Evolutionary conservation across 2,329 filamentous ascomycete genomes (phyloP).

Genomic region (Aaosphaeria pasadenensis): DNA sequence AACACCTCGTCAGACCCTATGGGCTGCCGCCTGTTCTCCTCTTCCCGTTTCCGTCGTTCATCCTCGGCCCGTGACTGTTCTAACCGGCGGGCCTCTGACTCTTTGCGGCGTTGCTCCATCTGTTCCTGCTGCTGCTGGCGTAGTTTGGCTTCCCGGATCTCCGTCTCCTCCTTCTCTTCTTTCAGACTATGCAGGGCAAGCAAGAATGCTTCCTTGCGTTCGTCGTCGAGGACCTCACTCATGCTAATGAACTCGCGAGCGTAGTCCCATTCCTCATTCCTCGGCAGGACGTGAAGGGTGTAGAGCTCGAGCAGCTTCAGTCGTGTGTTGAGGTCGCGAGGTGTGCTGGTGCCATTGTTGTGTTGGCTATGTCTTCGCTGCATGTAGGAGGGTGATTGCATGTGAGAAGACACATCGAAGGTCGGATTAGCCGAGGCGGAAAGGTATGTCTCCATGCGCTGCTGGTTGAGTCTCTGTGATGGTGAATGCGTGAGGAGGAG

Average conservation of each 20-base stretch:
- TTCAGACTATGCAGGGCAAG: conserved; percentile 80
- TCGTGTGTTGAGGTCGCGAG: conserved; percentile 76
- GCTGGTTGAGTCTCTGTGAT: conserved; percentile 79
- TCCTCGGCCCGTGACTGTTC: conserved; percentile 44
- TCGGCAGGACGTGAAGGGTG: conserved; percentile 87
- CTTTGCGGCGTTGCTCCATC: conserved; percentile 48
- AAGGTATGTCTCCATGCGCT: conserved; percentile 83
- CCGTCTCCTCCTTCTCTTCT: conserved; percentile 77
- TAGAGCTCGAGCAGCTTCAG: conserved; percentile 95
- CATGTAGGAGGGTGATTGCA: conserved; percentile 46
- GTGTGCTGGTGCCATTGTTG: conserved; percentile 70
- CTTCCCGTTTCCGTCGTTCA: conserved; percentile 36
- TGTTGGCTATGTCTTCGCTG: conserved; percentile 30
- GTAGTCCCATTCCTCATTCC: conserved; percentile 96
- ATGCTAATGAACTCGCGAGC: conserved; percentile 85
- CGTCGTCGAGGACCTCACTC: conserved; percentile 85
- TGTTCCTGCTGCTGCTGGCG: conserved; percentile 60
- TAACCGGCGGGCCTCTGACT: conserved; percentile 33
- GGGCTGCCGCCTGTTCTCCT: conserved; percentile 33
- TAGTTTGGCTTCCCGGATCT: conserved; percentile 60
- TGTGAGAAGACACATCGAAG: conserved; percentile 66
- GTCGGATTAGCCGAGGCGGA: conserved; percentile 71
- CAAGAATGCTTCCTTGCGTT: conserved; percentile 83
- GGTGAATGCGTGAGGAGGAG: conserved; percentile 86
- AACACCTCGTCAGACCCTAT: conserved; percentile 30